phyloP scores from a whole-genome alignment of 257 asterid species.

The Ilex asprella region DNA sequence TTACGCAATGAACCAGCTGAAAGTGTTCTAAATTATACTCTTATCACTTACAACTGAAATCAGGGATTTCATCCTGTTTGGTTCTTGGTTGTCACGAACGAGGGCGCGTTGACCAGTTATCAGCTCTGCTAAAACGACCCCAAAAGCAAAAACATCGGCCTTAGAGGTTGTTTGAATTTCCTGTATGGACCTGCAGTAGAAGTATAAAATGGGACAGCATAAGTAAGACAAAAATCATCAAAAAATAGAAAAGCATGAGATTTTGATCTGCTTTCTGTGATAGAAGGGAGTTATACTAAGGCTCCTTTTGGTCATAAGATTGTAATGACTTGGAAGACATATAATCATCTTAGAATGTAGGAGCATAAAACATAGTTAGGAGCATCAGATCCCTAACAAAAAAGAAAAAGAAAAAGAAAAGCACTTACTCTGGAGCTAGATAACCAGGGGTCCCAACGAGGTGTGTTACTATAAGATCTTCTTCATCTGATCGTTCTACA shows the following conservation, averaged over 20 bases:
- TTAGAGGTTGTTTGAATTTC: conserved; percentile 76
- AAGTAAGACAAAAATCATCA: neutral
- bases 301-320: too few relatives aligned
- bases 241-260: too few relatives aligned
- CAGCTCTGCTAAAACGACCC: conserved; percentile 82
- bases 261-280: too few relatives aligned
- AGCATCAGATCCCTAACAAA: neutral
- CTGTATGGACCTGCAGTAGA: conserved; percentile 55
- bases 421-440: conserved; percentile 82
- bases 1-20: too few relatives aligned
- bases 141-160: conserved; percentile 83
- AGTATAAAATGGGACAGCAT: too few relatives aligned
- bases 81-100: conserved; percentile 48
- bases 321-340: too few relatives aligned
- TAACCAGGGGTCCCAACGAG: conserved; percentile 94
- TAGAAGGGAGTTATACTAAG: too few relatives aligned
- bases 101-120: conserved; percentile 85
- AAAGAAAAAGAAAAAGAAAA: neutral
- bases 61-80: conserved; percentile 66
- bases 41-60: conserved; percentile 54
- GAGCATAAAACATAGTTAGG: too few relatives aligned
- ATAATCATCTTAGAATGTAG: too few relatives aligned
- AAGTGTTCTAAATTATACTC: too few relatives aligned
- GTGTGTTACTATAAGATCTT: conserved; percentile 60
- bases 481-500: conserved; percentile 58